Conservation (phyloP, 352 stramenopile genomes). For the Globisporangium echinulatum region DNA sequence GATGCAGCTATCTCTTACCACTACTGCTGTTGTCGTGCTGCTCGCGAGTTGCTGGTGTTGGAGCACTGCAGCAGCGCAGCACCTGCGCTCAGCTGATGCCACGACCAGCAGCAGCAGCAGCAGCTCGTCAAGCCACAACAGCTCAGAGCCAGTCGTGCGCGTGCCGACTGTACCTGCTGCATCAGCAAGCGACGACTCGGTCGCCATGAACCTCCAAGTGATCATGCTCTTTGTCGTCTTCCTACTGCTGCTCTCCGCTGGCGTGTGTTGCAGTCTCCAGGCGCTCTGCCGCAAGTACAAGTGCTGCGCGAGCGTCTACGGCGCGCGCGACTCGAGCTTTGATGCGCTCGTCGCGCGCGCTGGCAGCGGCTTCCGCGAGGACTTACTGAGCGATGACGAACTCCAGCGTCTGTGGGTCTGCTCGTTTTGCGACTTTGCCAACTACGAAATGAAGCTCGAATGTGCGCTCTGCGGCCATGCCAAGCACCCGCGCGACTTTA, state of each 20-base stretch:
- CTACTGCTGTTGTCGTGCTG: not conserved
- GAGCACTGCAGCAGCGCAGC: not conserved
- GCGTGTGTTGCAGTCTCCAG: slow-evolving; percentile 26
- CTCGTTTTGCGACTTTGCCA: slow-evolving; percentile 48
- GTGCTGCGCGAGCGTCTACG: slow-evolving; percentile 12
- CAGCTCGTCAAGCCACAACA: not conserved
- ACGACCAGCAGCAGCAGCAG: not conserved
- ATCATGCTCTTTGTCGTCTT: slow-evolving; percentile 32
- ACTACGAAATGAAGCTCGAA: slow-evolving; percentile 48
- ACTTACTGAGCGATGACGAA: slow-evolving; percentile 47
- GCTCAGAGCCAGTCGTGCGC: not conserved
- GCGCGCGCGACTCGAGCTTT: slow-evolving; percentile 16
- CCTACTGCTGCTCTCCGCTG: slow-evolving; percentile 22
- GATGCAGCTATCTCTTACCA: not conserved
- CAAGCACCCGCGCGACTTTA: slow-evolving; percentile 26
- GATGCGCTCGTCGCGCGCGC: slow-evolving; percentile 19
- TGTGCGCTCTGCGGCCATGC: slow-evolving; percentile 40
- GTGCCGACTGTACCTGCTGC: no score
- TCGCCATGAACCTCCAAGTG: slow-evolving; percentile 18
- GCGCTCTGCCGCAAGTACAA: slow-evolving; percentile 24
- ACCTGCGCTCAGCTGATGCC: not conserved
- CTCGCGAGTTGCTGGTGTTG: no score
- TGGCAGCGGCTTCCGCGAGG: slow-evolving; percentile 32
- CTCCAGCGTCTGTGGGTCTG: slow-evolving; percentile 45
- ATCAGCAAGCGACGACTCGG: not conserved